phyloP scores from a whole-genome alignment of 2,329 filamentous ascomycete species.

The Truncatella angustata region DNA sequence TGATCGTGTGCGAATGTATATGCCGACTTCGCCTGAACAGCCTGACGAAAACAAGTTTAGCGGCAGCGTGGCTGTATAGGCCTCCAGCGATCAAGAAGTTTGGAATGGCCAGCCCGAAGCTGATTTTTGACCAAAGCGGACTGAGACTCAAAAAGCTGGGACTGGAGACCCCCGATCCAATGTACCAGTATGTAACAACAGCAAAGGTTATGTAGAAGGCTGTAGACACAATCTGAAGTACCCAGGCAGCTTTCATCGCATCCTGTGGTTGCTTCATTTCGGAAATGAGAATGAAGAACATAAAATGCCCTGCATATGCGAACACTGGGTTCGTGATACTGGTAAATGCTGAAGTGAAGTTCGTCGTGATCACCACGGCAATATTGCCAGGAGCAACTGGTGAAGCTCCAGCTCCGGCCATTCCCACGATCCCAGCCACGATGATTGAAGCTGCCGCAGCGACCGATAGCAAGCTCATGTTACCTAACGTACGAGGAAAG shows the following conservation, averaged over 20 bases:
- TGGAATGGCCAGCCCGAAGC: constrained; percentile 48
- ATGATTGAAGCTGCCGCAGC: constrained; percentile 44
- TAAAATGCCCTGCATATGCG: constrained; percentile 50
- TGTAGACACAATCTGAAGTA: constrained; percentile 48
- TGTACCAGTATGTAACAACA: constrained; percentile 47
- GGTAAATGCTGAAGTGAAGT: constrained; percentile 44
- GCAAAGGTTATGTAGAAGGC: constrained; percentile 50
- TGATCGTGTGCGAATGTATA: constrained; percentile 43
- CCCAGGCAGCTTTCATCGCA: constrained; percentile 49
- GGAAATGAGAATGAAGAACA: constrained; percentile 53
- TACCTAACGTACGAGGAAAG: constrained; percentile 48
- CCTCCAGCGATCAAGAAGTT: constrained; percentile 49
- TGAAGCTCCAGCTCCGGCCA: constrained; percentile 45
- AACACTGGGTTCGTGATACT: constrained; percentile 52
- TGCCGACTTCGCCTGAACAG: constrained; percentile 44
- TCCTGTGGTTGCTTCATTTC: constrained; percentile 51
- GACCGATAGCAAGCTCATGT: constrained; percentile 45
- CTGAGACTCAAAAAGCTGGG: constrained; percentile 47
- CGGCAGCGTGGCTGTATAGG: constrained; percentile 49
- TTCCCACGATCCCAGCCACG: constrained; percentile 47
- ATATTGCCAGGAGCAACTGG: constrained; percentile 37
- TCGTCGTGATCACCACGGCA: constrained; percentile 32
- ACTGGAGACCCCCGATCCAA: constrained; percentile 42
- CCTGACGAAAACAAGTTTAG: constrained; percentile 49
- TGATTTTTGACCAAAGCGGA: constrained; percentile 45